Conservation (phyloP, 2,329 filamentous ascomycete species). For the Fusarium liriodendri region DNA sequence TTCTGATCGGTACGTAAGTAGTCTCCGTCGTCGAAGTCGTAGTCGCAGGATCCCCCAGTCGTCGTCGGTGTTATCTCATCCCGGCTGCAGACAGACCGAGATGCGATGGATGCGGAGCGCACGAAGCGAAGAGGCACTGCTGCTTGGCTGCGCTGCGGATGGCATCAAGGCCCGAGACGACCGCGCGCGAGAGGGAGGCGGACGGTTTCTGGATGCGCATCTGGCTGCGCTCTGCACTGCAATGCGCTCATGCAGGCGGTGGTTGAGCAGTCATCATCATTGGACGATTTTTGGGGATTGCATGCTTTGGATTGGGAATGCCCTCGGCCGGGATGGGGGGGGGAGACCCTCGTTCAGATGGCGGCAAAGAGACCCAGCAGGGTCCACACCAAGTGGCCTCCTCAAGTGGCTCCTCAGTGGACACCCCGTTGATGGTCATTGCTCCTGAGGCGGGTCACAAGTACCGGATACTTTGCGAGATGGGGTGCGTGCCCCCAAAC, state of each 20-base stretch:
- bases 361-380: conserved; percentile 37
- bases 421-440: conserved; percentile 26
- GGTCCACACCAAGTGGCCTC: conserved; percentile 25
- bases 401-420: conserved; percentile 28
- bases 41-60: conserved; percentile 10
- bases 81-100: conserved; percentile 20
- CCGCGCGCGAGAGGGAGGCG: background rate
- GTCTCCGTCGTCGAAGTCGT: conserved; percentile 24
- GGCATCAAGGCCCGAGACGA: background rate
- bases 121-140: background rate
- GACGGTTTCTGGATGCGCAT: conserved; percentile 8
- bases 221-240: background rate
- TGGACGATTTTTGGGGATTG: conserved; percentile 32
- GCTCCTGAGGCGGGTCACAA: conserved; percentile 30
- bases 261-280: conserved; percentile 37
- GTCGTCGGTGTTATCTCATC: conserved; percentile 24
- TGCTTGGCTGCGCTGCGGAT: background rate
- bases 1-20: conserved; percentile 19
- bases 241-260: conserved; percentile 30
- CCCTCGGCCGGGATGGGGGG: conserved; percentile 27
- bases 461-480: conserved; percentile 39
- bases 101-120: conserved; percentile 3
- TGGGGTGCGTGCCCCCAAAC: conserved; percentile 25
- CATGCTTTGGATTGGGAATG: conserved; percentile 10
- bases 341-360: conserved; percentile 33